phyloP scores from a whole-genome alignment of 805 yeast genomes.

The Ogataea populi-albae region DNA sequence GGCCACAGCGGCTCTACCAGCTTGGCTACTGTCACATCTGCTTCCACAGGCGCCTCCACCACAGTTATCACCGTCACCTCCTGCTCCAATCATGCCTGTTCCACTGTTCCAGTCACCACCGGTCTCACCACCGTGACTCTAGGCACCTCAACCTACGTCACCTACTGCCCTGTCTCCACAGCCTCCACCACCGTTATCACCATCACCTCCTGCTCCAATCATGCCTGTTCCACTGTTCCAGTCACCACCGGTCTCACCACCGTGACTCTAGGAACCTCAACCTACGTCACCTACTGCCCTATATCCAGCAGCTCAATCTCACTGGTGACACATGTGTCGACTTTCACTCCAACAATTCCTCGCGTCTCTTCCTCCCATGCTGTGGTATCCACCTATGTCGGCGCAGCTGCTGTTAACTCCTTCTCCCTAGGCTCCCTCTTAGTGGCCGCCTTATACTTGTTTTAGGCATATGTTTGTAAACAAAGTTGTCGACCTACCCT shows the following conservation, averaged over 20 bases:
- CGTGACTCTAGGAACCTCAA: conserved; percentile 25
- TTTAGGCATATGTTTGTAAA: too few species aligned
- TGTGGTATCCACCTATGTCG: too few species aligned
- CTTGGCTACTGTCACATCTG: too few species aligned
- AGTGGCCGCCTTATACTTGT: too few species aligned
- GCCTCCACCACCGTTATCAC: conserved; percentile 3
- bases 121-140: conserved; percentile 30
- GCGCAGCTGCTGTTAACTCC: too few species aligned
- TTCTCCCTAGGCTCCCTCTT: too few species aligned
- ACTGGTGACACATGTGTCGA: too few species aligned
- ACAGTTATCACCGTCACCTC: conserved; percentile 7
- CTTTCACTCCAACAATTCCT: too few species aligned
- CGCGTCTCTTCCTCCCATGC: too few species aligned
- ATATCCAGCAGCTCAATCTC: conserved; percentile 4
- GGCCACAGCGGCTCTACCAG: too few species aligned
- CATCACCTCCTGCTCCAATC: conserved; percentile 10
- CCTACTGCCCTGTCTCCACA: conserved; percentile 39
- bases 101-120: conserved; percentile 24
- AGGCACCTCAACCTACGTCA: conserved; percentile 31
- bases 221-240: conserved; percentile 18
- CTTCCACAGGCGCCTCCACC: too few species aligned
- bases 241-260: conserved; percentile 32
- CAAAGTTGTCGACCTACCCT: too few species aligned
- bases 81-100: conserved; percentile 13
- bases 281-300: conserved; percentile 39